phyloP scores from a whole-genome alignment of 1,139 yeast genomes.

The Scheffersomyces illinoinensis region DNA sequence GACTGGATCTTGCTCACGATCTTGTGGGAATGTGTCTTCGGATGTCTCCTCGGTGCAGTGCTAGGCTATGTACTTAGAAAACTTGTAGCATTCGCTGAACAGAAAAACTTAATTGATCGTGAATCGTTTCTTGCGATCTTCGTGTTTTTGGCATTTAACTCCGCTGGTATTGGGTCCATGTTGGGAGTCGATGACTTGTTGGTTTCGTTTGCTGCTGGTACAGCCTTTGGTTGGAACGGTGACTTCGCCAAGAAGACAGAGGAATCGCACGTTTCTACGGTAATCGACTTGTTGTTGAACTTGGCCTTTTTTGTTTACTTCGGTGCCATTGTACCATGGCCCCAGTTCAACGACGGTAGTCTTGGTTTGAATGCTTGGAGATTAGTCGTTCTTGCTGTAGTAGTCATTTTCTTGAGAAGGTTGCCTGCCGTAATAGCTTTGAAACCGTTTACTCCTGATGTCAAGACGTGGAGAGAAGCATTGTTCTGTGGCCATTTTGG shows the following conservation, averaged over 20 bases:
- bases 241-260: conserved; percentile 87
- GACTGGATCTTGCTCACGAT: conserved; percentile 84
- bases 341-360: conserved; percentile 62
- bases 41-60: conserved; percentile 71
- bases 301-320: conserved; percentile 90
- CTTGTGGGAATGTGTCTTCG: conserved; percentile 85
- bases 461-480: conserved; percentile 94
- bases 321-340: conserved; percentile 96
- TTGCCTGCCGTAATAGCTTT: conserved; percentile 82
- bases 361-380: conserved; percentile 86
- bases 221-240: conserved; percentile 97
- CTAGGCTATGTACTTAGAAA: conserved; percentile 80
- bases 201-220: conserved; percentile 94
- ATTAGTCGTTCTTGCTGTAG: conserved; percentile 73
- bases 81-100: conserved; percentile 77
- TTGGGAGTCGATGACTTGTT: conserved; percentile 91
- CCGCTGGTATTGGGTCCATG: conserved; percentile 93
- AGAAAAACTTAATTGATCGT: conserved; percentile 74
- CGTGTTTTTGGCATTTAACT: conserved; percentile 78
- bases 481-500: conserved; percentile 97
- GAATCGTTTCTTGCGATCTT: conserved; percentile 93
- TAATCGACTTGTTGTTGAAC: conserved; percentile 79
- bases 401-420: conserved; percentile 81
- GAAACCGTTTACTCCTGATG: conserved; percentile 86
- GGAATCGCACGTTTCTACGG: conserved; percentile 90